Percentiles rank a stretch among this genome's conserved stretches.
Evolutionary conservation across 2,329 filamentous ascomycete genomes (phyloP).

Genomic region (Orbilia quercus): DNA sequence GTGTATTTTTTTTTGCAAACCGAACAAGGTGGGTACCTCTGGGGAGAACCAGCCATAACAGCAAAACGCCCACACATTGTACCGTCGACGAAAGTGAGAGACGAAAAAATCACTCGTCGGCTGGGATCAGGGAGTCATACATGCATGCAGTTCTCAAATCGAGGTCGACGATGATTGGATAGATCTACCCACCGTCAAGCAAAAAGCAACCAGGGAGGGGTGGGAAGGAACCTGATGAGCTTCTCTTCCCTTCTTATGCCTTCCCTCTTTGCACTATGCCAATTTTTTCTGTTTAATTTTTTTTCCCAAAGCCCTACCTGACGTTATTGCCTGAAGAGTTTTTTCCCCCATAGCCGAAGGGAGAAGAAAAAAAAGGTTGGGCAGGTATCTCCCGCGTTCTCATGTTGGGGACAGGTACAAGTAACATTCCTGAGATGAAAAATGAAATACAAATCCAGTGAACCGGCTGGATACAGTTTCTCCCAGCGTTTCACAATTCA

Average conservation of each 20-base stretch:
- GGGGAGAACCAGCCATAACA: constrained; percentile 27
- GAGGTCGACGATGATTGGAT: constrained; percentile 50
- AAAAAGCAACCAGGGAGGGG: constrained; percentile 49
- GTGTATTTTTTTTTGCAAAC: constrained; percentile 47
- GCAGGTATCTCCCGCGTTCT: constrained; percentile 46
- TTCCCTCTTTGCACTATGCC: constrained; percentile 52
- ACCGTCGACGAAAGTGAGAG: constrained; percentile 53
- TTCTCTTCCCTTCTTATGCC: constrained; percentile 57
- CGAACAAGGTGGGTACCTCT: constrained; percentile 45
- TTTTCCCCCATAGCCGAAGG: constrained; percentile 32
- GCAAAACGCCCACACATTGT: constrained; percentile 39
- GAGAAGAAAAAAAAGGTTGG: constrained; percentile 34
- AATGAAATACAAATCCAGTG: constrained; percentile 41
- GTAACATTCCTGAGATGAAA: constrained; percentile 39
- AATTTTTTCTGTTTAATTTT: constrained; percentile 46
- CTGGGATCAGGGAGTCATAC: constrained; percentile 57
- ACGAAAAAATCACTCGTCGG: constrained; percentile 57
- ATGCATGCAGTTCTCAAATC: constrained; percentile 56
- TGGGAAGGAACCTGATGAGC: constrained; percentile 54
- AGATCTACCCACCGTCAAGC: constrained; percentile 38
- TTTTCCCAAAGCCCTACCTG: constrained; percentile 33
- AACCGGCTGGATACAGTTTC: constrained; percentile 23
- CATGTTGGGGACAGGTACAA: constrained; percentile 40
- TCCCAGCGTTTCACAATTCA: constrained; percentile 46
- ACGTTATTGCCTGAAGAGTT: constrained; percentile 52